Evolutionary conservation across 352 stramenopile genomes (phyloP), one percentile per base, ranked within the genome.

Genomic region (Globisporangium spinosum): DNA sequence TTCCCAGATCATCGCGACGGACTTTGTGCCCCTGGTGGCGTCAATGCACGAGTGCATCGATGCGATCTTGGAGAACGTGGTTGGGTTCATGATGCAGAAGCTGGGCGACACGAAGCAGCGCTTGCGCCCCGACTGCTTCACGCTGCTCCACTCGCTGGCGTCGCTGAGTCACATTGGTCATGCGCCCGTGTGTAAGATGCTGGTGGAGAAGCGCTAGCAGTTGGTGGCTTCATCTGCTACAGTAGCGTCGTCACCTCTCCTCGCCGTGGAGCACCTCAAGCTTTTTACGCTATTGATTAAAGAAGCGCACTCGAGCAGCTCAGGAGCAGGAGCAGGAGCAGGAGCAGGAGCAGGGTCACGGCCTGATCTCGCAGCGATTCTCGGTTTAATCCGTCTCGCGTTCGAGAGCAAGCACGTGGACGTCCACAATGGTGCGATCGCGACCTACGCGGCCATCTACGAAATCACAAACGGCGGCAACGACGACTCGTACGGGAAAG

Each of bases 391-490:
- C 20, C 67, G 74, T 0, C 75, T 77, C 0, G 82, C 82, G 1
- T 76, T 94, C 25, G 87, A 92, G 34, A 93, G 92, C 76, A 94
- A 94, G 40, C 87, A 94, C 61, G 85, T 94, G 4, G 87, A 94
- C 27, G 80, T 94, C 1, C 82, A 85, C 1, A 94, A 87, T 35
- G 85, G 75, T 0, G 87, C 87, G 0, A 88, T 92, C 17, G 71
- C 78, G 0, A 84, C 80, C 7, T 94, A 93, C 60, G 73, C 75
- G 0, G 79, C 77, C 0, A 87, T 94, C 12, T 94, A 92, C 62
- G 84, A 94, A 63, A 75, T 82, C 32, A 89, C 80, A 2, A 88
- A 87, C 29, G 80, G 82, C 2, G 80, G 77, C 0, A 69, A 71
- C 0, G 71, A 72, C 20, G 56, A 66, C 13, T 64, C 64, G 0